These are phyloP conservation scores for Hyphopichia homilentoma DNA, from an alignment of 805 yeast genomes.

Conservation along the genomic window DNA sequence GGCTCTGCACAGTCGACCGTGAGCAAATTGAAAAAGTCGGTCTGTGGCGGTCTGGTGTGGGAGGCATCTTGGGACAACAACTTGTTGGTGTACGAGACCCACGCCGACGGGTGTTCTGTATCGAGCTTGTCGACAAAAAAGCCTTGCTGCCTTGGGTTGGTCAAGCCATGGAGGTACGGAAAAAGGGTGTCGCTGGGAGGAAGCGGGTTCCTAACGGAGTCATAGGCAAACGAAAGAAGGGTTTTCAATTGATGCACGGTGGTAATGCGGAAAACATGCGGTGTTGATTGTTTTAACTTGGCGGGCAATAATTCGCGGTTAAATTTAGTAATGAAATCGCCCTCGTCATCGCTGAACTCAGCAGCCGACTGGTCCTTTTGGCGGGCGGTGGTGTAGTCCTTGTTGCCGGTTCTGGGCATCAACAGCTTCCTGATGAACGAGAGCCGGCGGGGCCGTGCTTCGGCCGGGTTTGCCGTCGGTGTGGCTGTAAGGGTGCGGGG, in stretches of 20 bases:
- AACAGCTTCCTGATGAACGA: neutral
- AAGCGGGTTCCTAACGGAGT: constrained; percentile 8
- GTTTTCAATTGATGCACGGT: constrained; percentile 10
- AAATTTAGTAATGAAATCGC: neutral
- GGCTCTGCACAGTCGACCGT: constrained; percentile 9
- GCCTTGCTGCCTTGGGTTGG: constrained; percentile 21
- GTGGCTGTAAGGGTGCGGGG: constrained; percentile 3
- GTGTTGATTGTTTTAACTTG: neutral
- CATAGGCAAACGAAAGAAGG: constrained; percentile 15
- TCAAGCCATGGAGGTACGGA: constrained; percentile 34
- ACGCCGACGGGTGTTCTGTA: constrained; percentile 5
- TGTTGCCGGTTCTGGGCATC: constrained; percentile 1
- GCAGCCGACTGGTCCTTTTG: neutral
- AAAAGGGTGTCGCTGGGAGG: constrained; percentile 17
- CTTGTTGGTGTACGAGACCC: constrained; percentile 1
- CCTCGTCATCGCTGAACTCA: constrained; percentile 1
- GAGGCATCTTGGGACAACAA: constrained; percentile 2
- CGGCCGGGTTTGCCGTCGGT: neutral
- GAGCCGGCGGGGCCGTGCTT: constrained; percentile 1
- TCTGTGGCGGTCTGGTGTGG: constrained; percentile 4
- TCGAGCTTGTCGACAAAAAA: constrained; percentile 17
- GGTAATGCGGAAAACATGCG: constrained; percentile 6
- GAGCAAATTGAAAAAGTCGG: constrained; percentile 10
- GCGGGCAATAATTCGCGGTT: no score
- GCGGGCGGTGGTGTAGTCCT: neutral